These are phyloP conservation scores for Punica granatum DNA, from an alignment of 345 rosid species.

Conservation along the genomic window DNA sequence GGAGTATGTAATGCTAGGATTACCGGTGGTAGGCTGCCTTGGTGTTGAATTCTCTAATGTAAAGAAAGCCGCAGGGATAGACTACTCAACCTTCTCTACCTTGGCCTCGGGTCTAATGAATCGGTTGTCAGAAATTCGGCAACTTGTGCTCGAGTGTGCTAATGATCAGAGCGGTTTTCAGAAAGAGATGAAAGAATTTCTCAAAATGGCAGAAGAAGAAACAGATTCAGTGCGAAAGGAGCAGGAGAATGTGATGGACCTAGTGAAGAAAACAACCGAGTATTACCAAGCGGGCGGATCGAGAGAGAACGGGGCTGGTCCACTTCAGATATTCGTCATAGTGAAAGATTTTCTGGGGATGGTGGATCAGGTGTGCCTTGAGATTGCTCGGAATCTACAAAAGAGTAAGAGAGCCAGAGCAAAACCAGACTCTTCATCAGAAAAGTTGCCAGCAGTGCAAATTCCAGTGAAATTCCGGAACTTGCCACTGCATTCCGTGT, in stretches of 20 bases:
- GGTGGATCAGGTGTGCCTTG: slow-evolving; percentile 74
- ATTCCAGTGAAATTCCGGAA: slow-evolving; percentile 48
- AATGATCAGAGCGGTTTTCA: slow-evolving; percentile 32
- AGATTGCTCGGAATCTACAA: slow-evolving; percentile 55
- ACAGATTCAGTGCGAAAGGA: slow-evolving; percentile 34
- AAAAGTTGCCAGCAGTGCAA: slow-evolving; percentile 24
- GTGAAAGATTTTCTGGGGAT: slow-evolving; percentile 62
- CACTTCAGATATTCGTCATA: slow-evolving; percentile 55
- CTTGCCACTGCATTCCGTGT: slow-evolving; percentile 56
- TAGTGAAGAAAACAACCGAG: slow-evolving; percentile 64
- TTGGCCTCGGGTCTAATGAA: slow-evolving; percentile 39
- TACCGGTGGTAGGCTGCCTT: slow-evolving; percentile 69
- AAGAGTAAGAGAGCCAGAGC: slow-evolving; percentile 30
- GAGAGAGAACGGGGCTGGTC: slow-evolving; percentile 31
- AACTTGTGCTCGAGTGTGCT: slow-evolving; percentile 20
- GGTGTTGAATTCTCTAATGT: slow-evolving; percentile 66
- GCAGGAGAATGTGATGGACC: slow-evolving; percentile 48
- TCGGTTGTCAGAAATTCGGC: slow-evolving; percentile 34
- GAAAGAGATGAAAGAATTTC: slow-evolving; percentile 48
- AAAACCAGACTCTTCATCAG: slow-evolving; percentile 17
- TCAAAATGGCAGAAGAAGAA: slow-evolving; percentile 55
- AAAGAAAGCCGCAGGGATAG: slow-evolving; percentile 72
- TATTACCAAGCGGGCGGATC: slow-evolving; percentile 67
- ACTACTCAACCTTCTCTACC: slow-evolving; percentile 33
- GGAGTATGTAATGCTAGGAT: slow-evolving; percentile 59